Evolutionary conservation across 2,329 filamentous ascomycete species (phyloP).

Genomic region (Alternaria atra): DNA sequence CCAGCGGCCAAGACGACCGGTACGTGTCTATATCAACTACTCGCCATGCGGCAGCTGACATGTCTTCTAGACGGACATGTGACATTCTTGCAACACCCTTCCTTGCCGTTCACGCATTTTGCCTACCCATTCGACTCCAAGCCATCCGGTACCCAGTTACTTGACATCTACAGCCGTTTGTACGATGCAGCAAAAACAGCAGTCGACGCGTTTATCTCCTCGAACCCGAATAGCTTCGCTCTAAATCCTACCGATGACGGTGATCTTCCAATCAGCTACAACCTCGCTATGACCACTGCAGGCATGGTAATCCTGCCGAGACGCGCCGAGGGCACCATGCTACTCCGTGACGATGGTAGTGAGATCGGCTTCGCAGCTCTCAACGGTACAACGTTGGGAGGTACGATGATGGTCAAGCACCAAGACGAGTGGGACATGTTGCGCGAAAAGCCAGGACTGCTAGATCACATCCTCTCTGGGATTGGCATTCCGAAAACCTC

Average conservation of each 20-base stretch:
- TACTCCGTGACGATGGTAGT: constrained; percentile 51
- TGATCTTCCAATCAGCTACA: constrained; percentile 63
- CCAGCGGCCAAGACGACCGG: constrained; percentile 11
- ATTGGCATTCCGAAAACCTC: constrained; percentile 44
- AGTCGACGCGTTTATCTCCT: constrained; percentile 53
- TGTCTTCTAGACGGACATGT: constrained; percentile 8
- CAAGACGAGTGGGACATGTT: constrained; percentile 63
- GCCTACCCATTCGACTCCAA: constrained; percentile 53
- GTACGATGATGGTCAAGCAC: constrained; percentile 67
- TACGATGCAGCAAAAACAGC: constrained; percentile 45
- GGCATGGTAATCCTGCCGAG: constrained; percentile 65
- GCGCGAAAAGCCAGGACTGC: constrained; percentile 49
- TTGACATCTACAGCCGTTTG: constrained; percentile 46
- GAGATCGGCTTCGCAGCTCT: constrained; percentile 58
- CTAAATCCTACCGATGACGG: constrained; percentile 44
- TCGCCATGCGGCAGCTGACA: constrained; percentile 14
- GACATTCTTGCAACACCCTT: constrained; percentile 27
- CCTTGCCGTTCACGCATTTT: constrained; percentile 62
- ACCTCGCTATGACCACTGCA: constrained; percentile 64
- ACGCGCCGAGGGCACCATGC: constrained; percentile 54
- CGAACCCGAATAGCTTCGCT: constrained; percentile 43
- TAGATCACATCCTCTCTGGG: constrained; percentile 56
- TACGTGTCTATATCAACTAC: background rate
- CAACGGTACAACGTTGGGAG: constrained; percentile 66
- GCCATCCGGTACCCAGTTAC: constrained; percentile 49